Conservation (phyloP, 2,329 filamentous ascomycete species). For the Aureobasidium sp. region DNA sequence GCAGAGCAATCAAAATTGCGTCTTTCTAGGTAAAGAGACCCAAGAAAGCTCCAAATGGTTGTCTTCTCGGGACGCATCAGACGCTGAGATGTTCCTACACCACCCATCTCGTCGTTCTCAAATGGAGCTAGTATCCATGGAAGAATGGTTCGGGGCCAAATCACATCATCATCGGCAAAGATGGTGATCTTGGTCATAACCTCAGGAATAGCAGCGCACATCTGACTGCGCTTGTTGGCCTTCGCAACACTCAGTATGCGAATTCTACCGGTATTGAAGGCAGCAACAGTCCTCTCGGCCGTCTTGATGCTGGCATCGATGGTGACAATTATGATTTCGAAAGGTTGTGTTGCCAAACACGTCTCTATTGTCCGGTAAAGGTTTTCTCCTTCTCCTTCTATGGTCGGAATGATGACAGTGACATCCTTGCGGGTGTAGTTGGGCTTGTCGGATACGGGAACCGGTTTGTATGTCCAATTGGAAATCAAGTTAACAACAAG, state of each 20-base stretch:
- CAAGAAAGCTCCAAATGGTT: constrained; percentile 77
- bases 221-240: constrained; percentile 91
- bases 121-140: constrained; percentile 92
- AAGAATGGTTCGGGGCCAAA: constrained; percentile 76
- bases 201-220: constrained; percentile 80
- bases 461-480: constrained; percentile 80
- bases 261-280: constrained; percentile 55
- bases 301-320: constrained; percentile 66
- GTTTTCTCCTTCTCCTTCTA: constrained; percentile 78
- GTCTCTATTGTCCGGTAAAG: constrained; percentile 72
- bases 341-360: constrained; percentile 60
- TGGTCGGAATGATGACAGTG: constrained; percentile 87
- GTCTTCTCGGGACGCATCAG: constrained; percentile 59
- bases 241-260: constrained; percentile 69
- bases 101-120: constrained; percentile 72
- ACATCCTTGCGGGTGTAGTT: constrained; percentile 73
- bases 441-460: constrained; percentile 73
- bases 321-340: constrained; percentile 75
- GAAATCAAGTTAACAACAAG: constrained; percentile 76
- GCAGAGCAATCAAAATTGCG: constrained; percentile 96
- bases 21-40: constrained; percentile 83
- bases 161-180: constrained; percentile 93
- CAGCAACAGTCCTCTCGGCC: constrained; percentile 40
- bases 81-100: constrained; percentile 85
- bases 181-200: constrained; percentile 78